Evolutionary conservation across 495 filamentous ascomycete species (phyloP), one percentile per base, ranked within the genome.

Genomic region (Neurospora sp.): DNA sequence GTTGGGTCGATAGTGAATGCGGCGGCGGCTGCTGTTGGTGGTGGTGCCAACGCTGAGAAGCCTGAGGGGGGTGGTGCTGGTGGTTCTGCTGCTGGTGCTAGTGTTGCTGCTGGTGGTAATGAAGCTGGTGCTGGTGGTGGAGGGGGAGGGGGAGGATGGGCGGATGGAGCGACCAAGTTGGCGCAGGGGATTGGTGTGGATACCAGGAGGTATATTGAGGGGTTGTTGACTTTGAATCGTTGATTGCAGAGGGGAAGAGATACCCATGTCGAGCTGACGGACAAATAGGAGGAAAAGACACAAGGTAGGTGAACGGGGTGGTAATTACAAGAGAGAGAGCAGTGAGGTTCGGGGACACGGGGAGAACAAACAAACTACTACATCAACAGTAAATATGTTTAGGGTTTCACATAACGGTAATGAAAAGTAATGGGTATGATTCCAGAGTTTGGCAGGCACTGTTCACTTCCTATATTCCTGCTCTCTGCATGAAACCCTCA

Each of bases 151-250:
- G 77, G 83, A 62, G 76, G 86, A 74, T 84, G 86, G 84, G 79
- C 89, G 37, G 90, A 89, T 72, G 88, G 88, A 13, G 88, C 92
- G 0, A 87, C 85, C 36, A 88, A 88, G 72, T 78, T 96, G 72
- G 91, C 90, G n/a, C 93, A 95, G 80, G 94, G 94, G 5, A 90
- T 97, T 76, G 94, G 94, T 0, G 85, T 97, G 73, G 94, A 97
- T 87, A 92, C 94, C 48, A 86, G 90, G 80, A 88, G 88, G 77
- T 97, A 97, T 83, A 92, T 97, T 73, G 94, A 97, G 77, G 90
- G 89, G 15, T 80, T 97, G 72, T 82, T 97, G 75, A 93, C 88
- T 78, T 80, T 97, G 80, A 91, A 92, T 81, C 83, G 90, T 78
- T 94, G 78, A 86, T 34, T 38, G 39, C 17, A 21, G 38, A 71